Conservation (phyloP, 2,329 filamentous ascomycete genomes). For the Colletotrichum musae region DNA sequence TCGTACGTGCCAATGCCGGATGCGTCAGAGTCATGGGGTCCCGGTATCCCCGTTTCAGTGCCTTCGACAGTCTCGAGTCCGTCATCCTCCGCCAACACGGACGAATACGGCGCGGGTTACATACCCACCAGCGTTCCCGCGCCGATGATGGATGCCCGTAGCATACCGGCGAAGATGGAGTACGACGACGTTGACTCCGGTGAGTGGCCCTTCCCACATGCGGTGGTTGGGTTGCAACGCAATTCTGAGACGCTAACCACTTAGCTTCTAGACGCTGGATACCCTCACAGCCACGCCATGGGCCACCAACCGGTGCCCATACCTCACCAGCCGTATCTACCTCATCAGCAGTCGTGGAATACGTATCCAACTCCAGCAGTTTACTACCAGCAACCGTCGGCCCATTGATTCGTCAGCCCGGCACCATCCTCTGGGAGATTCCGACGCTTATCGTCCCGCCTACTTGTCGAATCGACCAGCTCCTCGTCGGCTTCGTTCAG, state of each 20-base stretch:
- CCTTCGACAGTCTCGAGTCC: constrained; percentile 67
- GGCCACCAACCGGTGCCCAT: constrained; percentile 40
- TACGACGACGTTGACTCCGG: constrained; percentile 52
- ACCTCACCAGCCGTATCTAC: constrained; percentile 40
- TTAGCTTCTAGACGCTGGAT: constrained; percentile 50
- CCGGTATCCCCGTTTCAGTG: constrained; percentile 59
- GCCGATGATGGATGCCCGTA: constrained; percentile 56
- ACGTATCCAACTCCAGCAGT: constrained; percentile 38
- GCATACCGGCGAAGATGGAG: constrained; percentile 56
- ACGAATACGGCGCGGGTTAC: constrained; percentile 63
- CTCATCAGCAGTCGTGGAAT: constrained; percentile 43
- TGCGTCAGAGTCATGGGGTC: constrained; percentile 63
- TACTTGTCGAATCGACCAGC: constrained; percentile 51
- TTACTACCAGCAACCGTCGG: constrained; percentile 49
- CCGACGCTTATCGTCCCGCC: constrained; percentile 50
- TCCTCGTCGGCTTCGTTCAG: constrained; percentile 53
- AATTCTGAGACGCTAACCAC: constrained; percentile 48
- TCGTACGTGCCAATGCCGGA: constrained; percentile 59
- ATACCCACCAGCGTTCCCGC: constrained; percentile 65
- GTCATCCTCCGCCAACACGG: constrained; percentile 62
- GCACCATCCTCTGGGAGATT: constrained; percentile 49
- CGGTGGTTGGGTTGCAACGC: constrained; percentile 39
- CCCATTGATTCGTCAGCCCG: constrained; percentile 48
- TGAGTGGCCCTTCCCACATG: constrained; percentile 32
- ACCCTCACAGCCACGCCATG: constrained; percentile 48